Evolutionary conservation across 2,329 filamentous ascomycete genomes (phyloP), one percentile per base, ranked within the genome.

Genomic region (Talaromyces pinophilus): DNA sequence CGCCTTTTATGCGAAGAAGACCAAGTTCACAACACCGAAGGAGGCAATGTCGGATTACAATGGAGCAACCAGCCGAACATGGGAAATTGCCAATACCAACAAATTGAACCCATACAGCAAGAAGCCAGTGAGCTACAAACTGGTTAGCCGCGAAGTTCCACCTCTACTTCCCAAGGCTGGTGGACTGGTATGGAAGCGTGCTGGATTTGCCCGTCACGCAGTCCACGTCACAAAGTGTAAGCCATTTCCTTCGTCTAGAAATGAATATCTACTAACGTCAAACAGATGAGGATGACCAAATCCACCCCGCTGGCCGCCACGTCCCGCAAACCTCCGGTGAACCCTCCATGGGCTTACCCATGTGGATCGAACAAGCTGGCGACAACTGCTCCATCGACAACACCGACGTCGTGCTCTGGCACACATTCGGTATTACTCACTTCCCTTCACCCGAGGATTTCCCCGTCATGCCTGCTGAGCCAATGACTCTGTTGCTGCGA

Each of bases 361-460:
- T 88, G 70, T 94, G 92, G 92, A 90, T 95, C 71, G 80, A 82
- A 19, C 73, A 71, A 15, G 87, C 87, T 28, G 87, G 92, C 68
- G 88, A 90, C 13, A 81, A 81, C 55, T 87, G 86, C 66, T 85
- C 82, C 30, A 88, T 96, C 70, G 91, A 90, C 64, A 90, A 97
- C 82, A 91, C 88, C 0, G 92, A 97, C 75, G 81, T 97, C 35
- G 93, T 97, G 1, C 85, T 97, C 17, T 97, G 93, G 93, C 93
- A 97, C 80, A 96, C 92, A 0, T 97, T 97, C 73, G 93, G 93
- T 42, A 84, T 97, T 42, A 94, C 90, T 0, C 93, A 97, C 76
- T 94, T 97, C 82, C 93, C 93, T 0, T 83, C 91, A 0, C 92
- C 93, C 0, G 93, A 97, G 76, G 93, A 97, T 78, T 97, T 92